Evolutionary conservation across 352 stramenopile genomes (phyloP).

Genomic region (Phytophthora boehmeriae): DNA sequence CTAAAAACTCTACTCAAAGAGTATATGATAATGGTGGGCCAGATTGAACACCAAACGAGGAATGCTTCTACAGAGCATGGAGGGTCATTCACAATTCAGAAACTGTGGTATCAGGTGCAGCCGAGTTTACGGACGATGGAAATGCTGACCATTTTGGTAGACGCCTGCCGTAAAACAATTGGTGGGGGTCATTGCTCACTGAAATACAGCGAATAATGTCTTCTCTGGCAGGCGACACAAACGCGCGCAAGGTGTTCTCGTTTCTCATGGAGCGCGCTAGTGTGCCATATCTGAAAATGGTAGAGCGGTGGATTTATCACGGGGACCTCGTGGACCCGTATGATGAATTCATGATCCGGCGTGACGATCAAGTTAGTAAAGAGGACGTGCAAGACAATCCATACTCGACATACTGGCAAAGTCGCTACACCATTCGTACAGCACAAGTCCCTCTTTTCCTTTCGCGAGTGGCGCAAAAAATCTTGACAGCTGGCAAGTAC

Average conservation of each 20-base stretch:
- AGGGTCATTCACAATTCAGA: slow-evolving; percentile 83
- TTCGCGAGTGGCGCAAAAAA: slow-evolving; percentile 73
- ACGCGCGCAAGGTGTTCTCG: slow-evolving; percentile 76
- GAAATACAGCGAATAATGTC: slow-evolving; percentile 87
- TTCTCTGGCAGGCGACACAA: slow-evolving; percentile 78
- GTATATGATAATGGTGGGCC: slow-evolving; percentile 92
- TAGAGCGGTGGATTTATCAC: slow-evolving; percentile 91
- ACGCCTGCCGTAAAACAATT: slow-evolving; percentile 68
- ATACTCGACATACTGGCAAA: slow-evolving; percentile 92
- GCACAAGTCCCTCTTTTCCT: slow-evolving; percentile 87
- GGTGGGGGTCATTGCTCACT: slow-evolving; percentile 93
- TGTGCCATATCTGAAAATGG: slow-evolving; percentile 91
- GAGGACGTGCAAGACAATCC: slow-evolving; percentile 88
- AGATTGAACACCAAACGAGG: slow-evolving; percentile 88
- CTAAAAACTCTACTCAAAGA: slow-evolving; percentile 93
- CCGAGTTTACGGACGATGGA: slow-evolving; percentile 93
- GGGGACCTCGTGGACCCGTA: slow-evolving; percentile 91
- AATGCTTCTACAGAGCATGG: slow-evolving; percentile 13
- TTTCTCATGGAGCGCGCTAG: slow-evolving; percentile 86
- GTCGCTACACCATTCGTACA: slow-evolving; percentile 80
- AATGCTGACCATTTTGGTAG: slow-evolving; percentile 87
- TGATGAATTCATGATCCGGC: slow-evolving; percentile 91
- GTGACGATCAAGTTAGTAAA: slow-evolving; percentile 78
- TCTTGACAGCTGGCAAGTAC: slow-evolving; percentile 93
- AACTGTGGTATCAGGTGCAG: slow-evolving; percentile 93